Conservation (phyloP, 805 yeast species). For the Zygotorulaspora sp. region DNA sequence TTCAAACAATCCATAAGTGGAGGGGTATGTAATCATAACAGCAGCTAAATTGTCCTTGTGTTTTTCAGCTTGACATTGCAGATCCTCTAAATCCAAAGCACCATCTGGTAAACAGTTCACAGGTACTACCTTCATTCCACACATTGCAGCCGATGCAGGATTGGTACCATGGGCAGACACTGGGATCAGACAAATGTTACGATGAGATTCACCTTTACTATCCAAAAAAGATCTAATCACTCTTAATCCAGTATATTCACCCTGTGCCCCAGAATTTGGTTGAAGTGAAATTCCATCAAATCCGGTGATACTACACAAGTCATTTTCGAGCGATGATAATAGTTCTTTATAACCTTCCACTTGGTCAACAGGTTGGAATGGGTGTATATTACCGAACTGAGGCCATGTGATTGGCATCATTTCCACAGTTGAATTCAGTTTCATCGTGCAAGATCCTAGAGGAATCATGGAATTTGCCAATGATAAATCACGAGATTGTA, state of each 20-base stretch:
- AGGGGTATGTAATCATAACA: constrained; percentile 94
- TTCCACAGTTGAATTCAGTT: constrained; percentile 89
- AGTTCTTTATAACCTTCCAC: constrained; percentile 81
- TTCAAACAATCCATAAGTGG: constrained; percentile 94
- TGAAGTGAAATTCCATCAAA: constrained; percentile 84
- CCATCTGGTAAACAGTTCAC: constrained; percentile 85
- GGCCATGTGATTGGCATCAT: constrained; percentile 96
- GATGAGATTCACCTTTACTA: constrained; percentile 60
- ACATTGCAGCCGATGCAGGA: constrained; percentile 98
- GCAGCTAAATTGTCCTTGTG: constrained; percentile 74
- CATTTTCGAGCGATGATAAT: constrained; percentile 71
- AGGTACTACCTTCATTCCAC: constrained; percentile 89
- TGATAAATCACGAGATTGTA: constrained; percentile 86
- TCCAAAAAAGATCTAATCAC: constrained; percentile 76
- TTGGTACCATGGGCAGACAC: constrained; percentile 98
- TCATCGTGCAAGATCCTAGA: constrained; percentile 97
- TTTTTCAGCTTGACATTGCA: constrained; percentile 65
- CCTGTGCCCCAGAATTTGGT: constrained; percentile 99
- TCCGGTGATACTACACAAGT: constrained; percentile 88
- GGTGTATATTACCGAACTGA: constrained; percentile 82
- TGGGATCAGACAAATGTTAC: constrained; percentile 90
- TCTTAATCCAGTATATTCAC: constrained; percentile 91
- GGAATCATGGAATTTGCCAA: constrained; percentile 97
- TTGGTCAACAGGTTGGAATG: constrained; percentile 86
- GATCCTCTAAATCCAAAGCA: constrained; percentile 75